Base-by-base conservation (phyloP, 768 basidiomycete species). In the Calocybe cyanea region DNA sequence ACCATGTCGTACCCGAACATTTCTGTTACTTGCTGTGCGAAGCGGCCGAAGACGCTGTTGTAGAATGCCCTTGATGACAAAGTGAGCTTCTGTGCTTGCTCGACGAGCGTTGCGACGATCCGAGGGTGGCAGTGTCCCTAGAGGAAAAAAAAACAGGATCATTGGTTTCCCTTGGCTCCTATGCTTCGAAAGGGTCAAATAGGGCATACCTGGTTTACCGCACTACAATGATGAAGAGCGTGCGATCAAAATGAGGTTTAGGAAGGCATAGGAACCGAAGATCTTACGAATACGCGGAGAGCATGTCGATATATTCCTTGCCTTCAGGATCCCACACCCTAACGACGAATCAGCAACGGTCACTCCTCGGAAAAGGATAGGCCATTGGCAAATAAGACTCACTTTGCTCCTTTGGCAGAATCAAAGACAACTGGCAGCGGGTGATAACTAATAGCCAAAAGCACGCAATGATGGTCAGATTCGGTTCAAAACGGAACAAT, bases 51-150 rank as follows among this genome's bases (percentile, higher is more conserved):
- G 52, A 85, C 76, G 38, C 84, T 84, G 57, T 95, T 96, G 73
- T 97, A 92, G 73, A 99, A 98, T 0, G 96, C 96, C 49, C 96
- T 78, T 35, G 94, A 96, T 4, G 92, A 92, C 38, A 99, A 79
- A 0, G 96, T 96, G 46, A 98, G 78, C 63, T 81, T 86, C 68
- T 85, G 81, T 1, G 94, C 85, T 69, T 99, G 96, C 42, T 81
- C 77, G 28, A 83, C 69, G 35, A 98, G 79, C 7, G 94, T 79
- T 10, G 73, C 75, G 37, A 95, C 82, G 61, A 96, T 92, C 63
- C 76, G 74, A 7, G 92, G 90, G 70, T 95, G 92, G 68, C 92
- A 96, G 69, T 96, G 91, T 15, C 93, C 92, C 76, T 86, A 21
- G 31, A 32, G 25, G 23, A 38, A 31, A 45, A 41, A 42, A 21